phyloP scores from a whole-genome alignment of 176 grass and related monocot genomes.

The Oryza australiensis region DNA sequence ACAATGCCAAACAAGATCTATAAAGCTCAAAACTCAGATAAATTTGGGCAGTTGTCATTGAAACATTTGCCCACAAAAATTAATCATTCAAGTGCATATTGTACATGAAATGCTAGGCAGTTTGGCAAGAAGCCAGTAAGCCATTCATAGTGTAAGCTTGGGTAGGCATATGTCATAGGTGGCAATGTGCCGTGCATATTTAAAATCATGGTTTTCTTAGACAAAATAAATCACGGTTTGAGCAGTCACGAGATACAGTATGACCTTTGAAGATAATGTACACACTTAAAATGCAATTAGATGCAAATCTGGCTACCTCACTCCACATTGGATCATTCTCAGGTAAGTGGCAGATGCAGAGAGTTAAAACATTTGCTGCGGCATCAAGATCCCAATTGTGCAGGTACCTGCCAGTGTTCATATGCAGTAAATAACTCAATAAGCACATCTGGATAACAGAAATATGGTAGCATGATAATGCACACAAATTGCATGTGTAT shows the following conservation, averaged over 20 bases:
- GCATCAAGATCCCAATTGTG: slow-evolving; percentile 82
- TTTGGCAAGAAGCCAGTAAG: slow-evolving; percentile 20
- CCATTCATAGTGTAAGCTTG: slow-evolving; percentile 5
- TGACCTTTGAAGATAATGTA: slow-evolving; percentile 30
- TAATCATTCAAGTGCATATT: slow-evolving; percentile 2
- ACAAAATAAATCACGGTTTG: slow-evolving; percentile 25
- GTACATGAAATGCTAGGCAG: slow-evolving; percentile 27
- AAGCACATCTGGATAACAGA: slow-evolving; percentile 18
- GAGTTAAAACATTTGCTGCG: slow-evolving; percentile 81
- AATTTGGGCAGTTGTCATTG: slow-evolving; percentile 8
- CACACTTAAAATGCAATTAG: slow-evolving; percentile 26
- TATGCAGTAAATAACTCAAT: slow-evolving; percentile 30
- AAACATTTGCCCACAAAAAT: neutral
- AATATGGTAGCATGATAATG: neutral
- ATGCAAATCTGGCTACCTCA: slow-evolving; percentile 60
- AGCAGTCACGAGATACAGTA: slow-evolving; percentile 13
- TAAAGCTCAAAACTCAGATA: slow-evolving; percentile 22
- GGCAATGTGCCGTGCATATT: slow-evolving; percentile 17
- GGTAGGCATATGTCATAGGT: slow-evolving; percentile 33
- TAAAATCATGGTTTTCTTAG: neutral
- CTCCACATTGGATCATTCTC: slow-evolving; percentile 58
- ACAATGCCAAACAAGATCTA: slow-evolving; percentile 12
- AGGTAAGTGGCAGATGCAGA: slow-evolving; percentile 92
- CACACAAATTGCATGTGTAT: slow-evolving; percentile 22
- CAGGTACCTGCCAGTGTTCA: slow-evolving; percentile 60